Percentiles rank a stretch among this genome's conserved stretches.
phyloP scores from a whole-genome alignment of 2,329 filamentous ascomycete species.

The Epichloe glyceriae region DNA sequence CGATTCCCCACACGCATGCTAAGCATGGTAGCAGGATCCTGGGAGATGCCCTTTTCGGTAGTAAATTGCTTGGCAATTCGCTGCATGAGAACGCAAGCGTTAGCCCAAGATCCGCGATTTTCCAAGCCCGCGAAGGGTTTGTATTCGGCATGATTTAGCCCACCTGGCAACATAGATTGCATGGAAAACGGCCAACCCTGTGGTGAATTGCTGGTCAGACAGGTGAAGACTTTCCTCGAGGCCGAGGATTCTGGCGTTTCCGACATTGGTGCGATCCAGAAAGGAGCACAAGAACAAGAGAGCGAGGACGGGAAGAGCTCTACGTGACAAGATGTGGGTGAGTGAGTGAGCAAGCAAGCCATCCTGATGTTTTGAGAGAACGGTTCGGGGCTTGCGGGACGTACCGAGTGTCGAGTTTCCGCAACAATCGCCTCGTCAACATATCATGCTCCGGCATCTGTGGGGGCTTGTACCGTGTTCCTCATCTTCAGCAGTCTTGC shows the following conservation, averaged over 20 bases:
- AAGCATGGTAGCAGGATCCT: constrained; percentile 53
- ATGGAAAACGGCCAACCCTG: constrained; percentile 52
- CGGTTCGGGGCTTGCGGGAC: not conserved
- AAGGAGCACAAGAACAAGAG: constrained; percentile 53
- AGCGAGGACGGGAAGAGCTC: constrained; percentile 49
- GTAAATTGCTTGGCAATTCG: constrained; percentile 52
- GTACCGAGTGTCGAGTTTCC: constrained; percentile 17
- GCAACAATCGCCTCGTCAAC: constrained; percentile 14
- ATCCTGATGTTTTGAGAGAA: not conserved
- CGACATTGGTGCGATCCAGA: constrained; percentile 59
- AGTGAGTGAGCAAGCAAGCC: not conserved
- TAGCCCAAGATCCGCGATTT: no score
- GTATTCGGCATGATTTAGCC: constrained; percentile 3
- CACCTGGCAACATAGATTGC: constrained; percentile 48
- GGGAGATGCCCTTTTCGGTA: constrained; percentile 49
- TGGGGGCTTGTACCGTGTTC: constrained; percentile 7
- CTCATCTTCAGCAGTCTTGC: constrained; percentile 11
- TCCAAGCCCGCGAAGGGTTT: no score
- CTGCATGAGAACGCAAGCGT: constrained; percentile 8
- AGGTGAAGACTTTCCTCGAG: constrained; percentile 46
- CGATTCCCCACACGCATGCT: constrained; percentile 49
- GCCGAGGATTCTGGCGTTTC: constrained; percentile 54
- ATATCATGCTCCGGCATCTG: constrained; percentile 5
- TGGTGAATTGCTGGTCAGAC: constrained; percentile 48
- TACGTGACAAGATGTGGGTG: constrained; percentile 14